phyloP scores from a whole-genome alignment of 805 yeast genomes.

The Wickerhamomyces chaumierensis region DNA sequence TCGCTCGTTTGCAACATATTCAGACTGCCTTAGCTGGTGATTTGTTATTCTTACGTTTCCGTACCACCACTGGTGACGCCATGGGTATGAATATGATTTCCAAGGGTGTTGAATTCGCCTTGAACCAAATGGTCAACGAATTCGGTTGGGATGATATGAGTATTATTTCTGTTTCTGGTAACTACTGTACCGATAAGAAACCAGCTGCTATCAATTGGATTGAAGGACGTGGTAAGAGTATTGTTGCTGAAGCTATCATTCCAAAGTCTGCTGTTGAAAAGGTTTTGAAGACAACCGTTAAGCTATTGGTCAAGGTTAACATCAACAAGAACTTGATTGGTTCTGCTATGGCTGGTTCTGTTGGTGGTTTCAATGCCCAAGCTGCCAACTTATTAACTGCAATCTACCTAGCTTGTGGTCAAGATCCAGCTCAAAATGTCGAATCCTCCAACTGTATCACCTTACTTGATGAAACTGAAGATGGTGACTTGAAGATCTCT shows the following conservation, averaged over 20 bases:
- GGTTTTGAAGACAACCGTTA: constrained; percentile 86
- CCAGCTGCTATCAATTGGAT: constrained; percentile 99
- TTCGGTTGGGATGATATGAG: constrained; percentile 93
- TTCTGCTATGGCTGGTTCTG: constrained; percentile 95
- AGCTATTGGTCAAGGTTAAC: constrained; percentile 84
- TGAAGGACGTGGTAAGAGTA: constrained; percentile 97
- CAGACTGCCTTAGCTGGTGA: constrained; percentile 94
- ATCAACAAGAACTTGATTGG: constrained; percentile 86
- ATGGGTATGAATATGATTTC: constrained; percentile 99
- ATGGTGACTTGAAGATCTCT: constrained; percentile 78
- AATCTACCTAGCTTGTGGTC: constrained; percentile 89
- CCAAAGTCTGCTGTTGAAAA: constrained; percentile 72
- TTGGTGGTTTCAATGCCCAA: constrained; percentile 98
- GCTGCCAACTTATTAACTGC: constrained; percentile 97
- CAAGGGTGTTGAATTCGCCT: constrained; percentile 87
- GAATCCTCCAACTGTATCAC: constrained; percentile 97
- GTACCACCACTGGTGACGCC: constrained; percentile 99
- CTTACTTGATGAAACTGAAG: constrained; percentile 65
- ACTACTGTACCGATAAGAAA: constrained; percentile 95
- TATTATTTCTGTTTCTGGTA: constrained; percentile 88
- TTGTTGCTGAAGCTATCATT: constrained; percentile 90
- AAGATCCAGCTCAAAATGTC: constrained; percentile 99
- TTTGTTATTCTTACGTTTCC: constrained; percentile 77
- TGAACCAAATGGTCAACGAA: constrained; percentile 74
- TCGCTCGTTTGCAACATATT: constrained; percentile 85